These are phyloP conservation scores for Cryptosporidium tyzzeri DNA, from an alignment of 169 alveolate species.

Conservation along the genomic window DNA sequence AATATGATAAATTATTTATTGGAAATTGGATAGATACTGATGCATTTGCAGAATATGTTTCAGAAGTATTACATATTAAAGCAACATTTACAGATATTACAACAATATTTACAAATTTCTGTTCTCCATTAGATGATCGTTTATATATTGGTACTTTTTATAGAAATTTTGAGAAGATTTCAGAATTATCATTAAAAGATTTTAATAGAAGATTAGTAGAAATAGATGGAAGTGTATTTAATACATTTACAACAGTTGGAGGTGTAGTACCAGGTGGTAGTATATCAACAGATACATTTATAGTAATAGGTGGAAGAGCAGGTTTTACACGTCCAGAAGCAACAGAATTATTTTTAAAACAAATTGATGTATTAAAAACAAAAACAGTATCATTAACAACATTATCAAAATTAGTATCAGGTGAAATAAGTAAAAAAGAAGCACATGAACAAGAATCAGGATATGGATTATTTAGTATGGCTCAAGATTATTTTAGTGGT, in stretches of 20 bases:
- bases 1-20: conserved; percentile 52
- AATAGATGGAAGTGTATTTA: conserved; percentile 52
- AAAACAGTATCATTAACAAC: conserved; percentile 48
- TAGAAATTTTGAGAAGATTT: conserved; percentile 52
- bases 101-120: conserved; percentile 23
- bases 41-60: conserved; percentile 70
- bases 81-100: conserved; percentile 52
- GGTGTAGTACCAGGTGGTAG: conserved; percentile 66
- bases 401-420: conserved; percentile 42
- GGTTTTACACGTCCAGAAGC: conserved; percentile 69
- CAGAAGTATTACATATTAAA: conserved; percentile 48
- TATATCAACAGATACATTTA: conserved; percentile 47
- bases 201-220: conserved; percentile 44
- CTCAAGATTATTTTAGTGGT: conserved; percentile 63
- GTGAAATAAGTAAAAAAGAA: conserved; percentile 46
- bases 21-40: conserved; percentile 59
- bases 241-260: conserved; percentile 40
- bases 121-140: conserved; percentile 25
- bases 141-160: conserved; percentile 61
- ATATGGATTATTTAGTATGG: conserved; percentile 59
- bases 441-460: conserved; percentile 48
- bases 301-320: conserved; percentile 67
- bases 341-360: conserved; percentile 32
- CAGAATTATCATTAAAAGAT: conserved; percentile 41
- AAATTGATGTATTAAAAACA: conserved; percentile 44